Evolutionary conservation across 306 rosid species (phyloP).

Genomic region (Rosa chinensis): DNA sequence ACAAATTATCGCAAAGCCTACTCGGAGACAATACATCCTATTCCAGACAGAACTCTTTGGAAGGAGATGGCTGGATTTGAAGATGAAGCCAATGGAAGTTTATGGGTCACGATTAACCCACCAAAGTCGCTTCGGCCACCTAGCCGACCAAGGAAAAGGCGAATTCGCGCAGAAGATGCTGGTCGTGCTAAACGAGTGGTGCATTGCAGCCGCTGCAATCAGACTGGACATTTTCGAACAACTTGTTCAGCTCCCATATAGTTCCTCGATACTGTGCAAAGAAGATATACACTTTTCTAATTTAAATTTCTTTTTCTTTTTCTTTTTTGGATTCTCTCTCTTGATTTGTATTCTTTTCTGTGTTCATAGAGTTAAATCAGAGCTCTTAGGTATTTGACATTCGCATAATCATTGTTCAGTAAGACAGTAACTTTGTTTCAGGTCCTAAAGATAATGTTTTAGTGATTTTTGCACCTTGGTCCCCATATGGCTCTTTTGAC

Average conservation of each 20-base stretch:
- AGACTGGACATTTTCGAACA: slow-evolving; percentile 55
- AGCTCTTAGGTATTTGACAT: neutral
- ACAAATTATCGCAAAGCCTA: slow-evolving; percentile 52
- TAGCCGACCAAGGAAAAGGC: slow-evolving; percentile 45
- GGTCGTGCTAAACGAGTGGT: slow-evolving; percentile 49
- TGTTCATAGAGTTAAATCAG: slow-evolving; percentile 9
- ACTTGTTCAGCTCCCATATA: slow-evolving; percentile 57
- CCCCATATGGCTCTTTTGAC: neutral
- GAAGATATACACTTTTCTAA: neutral
- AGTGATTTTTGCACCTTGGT: neutral
- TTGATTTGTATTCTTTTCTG: neutral
- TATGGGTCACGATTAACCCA: slow-evolving; percentile 39
- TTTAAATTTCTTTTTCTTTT: neutral
- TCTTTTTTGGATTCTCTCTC: neutral
- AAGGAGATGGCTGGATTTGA: slow-evolving; percentile 29
- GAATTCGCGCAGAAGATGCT: slow-evolving; percentile 42
- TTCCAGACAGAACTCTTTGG: slow-evolving; percentile 53
- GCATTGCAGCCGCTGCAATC: slow-evolving; percentile 61
- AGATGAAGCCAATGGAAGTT: slow-evolving; percentile 17
- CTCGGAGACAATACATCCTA: slow-evolving; percentile 54
- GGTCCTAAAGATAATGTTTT: neutral
- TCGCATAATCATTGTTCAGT: neutral
- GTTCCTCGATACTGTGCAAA: slow-evolving; percentile 20
- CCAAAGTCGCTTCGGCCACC: slow-evolving; percentile 54
- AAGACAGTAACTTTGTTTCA: slow-evolving; percentile 8